phyloP scores from a whole-genome alignment of 2,329 filamentous ascomycete species.

The Fonsecaea pedrosoi region DNA sequence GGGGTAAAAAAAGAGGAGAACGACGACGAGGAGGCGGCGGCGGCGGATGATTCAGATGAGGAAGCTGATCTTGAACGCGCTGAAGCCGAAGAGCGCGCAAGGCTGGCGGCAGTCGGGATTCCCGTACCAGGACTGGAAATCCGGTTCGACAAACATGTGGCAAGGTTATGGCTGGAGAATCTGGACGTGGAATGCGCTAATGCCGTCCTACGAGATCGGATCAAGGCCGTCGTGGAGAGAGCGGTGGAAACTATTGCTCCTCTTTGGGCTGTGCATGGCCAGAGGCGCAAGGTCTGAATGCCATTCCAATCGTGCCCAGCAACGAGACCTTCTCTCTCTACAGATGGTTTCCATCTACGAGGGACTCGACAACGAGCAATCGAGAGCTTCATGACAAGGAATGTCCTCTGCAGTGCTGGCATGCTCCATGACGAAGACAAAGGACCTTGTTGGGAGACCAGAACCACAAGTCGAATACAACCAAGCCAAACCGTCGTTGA shows the following conservation, averaged over 20 bases:
- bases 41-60: conserved; percentile 47
- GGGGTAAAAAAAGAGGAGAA: conserved; percentile 8
- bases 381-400: not conserved
- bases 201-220: conserved; percentile 78
- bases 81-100: conserved; percentile 72
- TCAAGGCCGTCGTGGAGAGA: conserved; percentile 86
- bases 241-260: conserved; percentile 86
- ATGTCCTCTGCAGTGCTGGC: no score
- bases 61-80: conserved; percentile 60
- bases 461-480: no score
- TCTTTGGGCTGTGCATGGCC: conserved; percentile 54
- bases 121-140: conserved; percentile 89
- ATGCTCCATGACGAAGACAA: no score
- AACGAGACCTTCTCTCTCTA: not conserved
- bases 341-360: no score
- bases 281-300: conserved; percentile 16
- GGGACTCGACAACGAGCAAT: not conserved
- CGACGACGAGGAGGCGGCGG: conserved; percentile 26
- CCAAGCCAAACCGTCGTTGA: no score
- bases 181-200: conserved; percentile 87
- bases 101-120: conserved; percentile 82
- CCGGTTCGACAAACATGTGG: conserved; percentile 83
- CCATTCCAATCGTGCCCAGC: not conserved
- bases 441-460: no score
- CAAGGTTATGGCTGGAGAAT: conserved; percentile 89